Evolutionary conservation across 495 filamentous ascomycete species (phyloP), one percentile per base, ranked within the genome.

Genomic region (Aspergillus panamensis): DNA sequence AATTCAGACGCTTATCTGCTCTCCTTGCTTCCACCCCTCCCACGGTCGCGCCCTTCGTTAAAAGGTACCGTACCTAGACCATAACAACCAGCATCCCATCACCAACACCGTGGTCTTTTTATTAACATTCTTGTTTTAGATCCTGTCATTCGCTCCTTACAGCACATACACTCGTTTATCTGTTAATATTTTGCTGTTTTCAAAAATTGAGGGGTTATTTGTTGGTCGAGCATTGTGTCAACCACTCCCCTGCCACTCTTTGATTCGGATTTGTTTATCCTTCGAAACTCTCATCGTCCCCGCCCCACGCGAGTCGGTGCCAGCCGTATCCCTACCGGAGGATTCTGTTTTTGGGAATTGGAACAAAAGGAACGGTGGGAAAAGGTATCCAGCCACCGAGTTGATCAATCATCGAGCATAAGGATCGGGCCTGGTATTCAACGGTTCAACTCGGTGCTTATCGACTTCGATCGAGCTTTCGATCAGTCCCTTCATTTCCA

Each of bases 101-200:
- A 37, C 40, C 57, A 40, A n/a, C 42, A 53, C 30, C 30, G 32
- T 43, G 37, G 30, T 61, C 12, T 35, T 48, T 60, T 60, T 62
- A n/a, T 62, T 60, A 43, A 58, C 58, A 33, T 21, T 53, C 49
- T 47, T 58, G 57, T 56, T 63, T 37, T 62, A 65, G 66, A 68
- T 58, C 53, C 60, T 58, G 62, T 73, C 70, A 61, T 59, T 75
- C 74, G 63, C 70, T 74, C 74, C 72, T 75, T 75, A 72, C 73
- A 55, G 69, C 66, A 62, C 57, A 62, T 61, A 69, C 71, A 66
- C 59, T 72, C 70, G 63, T 66, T 62, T 58, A 58, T 51, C 47
- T 33, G 20, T 37, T 53, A 57, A 58, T 71, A n/a, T 56, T 55
- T 59, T 53, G 42, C 43, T 54, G 52, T 12, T 29, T 33, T 17